These are phyloP conservation scores for Scedosporium dehoogii DNA, from an alignment of 2,329 filamentous ascomycete genomes.

Conservation along the genomic window DNA sequence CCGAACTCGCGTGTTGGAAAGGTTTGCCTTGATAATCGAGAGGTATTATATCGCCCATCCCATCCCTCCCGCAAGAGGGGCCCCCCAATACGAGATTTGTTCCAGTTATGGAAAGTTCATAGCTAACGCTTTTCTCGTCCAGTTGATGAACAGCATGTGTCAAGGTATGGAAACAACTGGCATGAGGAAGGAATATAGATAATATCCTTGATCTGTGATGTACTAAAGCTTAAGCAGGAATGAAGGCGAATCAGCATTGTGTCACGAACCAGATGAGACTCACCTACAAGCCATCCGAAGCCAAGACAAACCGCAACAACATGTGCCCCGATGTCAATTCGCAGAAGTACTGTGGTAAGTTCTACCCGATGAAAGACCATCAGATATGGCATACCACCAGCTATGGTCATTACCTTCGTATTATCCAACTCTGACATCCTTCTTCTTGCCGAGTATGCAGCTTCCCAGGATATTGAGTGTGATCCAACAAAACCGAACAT, in stretches of 20 bases:
- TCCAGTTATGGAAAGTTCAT: neutral
- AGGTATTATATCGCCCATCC: neutral
- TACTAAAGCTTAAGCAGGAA: neutral
- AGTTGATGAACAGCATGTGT: constrained; percentile 2
- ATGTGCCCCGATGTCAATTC: neutral
- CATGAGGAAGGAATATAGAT: too few species aligned
- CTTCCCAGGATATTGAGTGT: neutral
- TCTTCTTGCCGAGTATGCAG: neutral
- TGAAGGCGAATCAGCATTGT: neutral
- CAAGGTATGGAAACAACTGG: neutral
- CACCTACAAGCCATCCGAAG: neutral
- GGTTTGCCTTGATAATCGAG: neutral
- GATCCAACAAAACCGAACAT: neutral
- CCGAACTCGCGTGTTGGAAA: neutral
- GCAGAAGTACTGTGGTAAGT: neutral
- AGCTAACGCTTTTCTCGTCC: neutral
- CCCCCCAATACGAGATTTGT: too few species aligned
- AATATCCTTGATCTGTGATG: too few species aligned
- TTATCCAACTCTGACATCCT: neutral
- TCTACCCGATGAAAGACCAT: neutral
- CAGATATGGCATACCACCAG: neutral
- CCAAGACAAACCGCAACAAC: neutral
- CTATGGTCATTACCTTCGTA: neutral
- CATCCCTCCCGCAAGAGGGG: neutral
- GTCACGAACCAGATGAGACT: constrained; percentile 1